Evolutionary conservation across 1,284 basidiomycete species (phyloP).

Genomic region (Xerocomus amazonicus): DNA sequence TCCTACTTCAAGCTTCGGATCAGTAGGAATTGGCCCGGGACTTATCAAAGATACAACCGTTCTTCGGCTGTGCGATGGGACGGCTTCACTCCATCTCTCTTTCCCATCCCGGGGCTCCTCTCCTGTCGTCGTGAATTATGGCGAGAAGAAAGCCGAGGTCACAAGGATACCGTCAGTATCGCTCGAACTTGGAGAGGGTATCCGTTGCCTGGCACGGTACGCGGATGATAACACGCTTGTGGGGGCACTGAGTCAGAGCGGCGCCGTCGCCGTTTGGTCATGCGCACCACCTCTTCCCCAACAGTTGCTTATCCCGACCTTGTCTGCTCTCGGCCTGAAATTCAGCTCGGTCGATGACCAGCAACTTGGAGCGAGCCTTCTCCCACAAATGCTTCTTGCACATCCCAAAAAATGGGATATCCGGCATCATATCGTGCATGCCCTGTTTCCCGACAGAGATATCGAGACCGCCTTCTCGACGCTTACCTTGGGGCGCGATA

Average conservation of each 20-base stretch:
- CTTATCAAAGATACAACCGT: slow-evolving; percentile 20
- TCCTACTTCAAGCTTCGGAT: slow-evolving; percentile 6
- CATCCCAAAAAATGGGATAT: slow-evolving; percentile 24
- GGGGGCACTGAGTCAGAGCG: slow-evolving; percentile 25
- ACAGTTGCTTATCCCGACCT: slow-evolving; percentile 17
- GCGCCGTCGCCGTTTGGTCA: slow-evolving; percentile 29
- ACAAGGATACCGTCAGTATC: slow-evolving; percentile 12
- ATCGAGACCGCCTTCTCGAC: slow-evolving; percentile 43
- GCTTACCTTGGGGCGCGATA: slow-evolving; percentile 42
- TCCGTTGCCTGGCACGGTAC: slow-evolving; percentile 20
- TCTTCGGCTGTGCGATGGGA: slow-evolving; percentile 25
- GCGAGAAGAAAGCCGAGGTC: slow-evolving; percentile 9
- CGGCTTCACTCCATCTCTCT: slow-evolving; percentile 25
- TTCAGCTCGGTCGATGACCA: slow-evolving; percentile 4
- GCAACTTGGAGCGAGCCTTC: slow-evolving; percentile 5
- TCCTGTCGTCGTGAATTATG: slow-evolving; percentile 7
- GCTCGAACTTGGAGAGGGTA: slow-evolving; percentile 16
- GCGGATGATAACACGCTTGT: slow-evolving; percentile 17
- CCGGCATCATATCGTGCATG: slow-evolving; percentile 12
- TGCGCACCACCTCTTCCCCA: slow-evolving; percentile 27
- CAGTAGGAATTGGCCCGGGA: slow-evolving; percentile 11
- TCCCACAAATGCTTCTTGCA: slow-evolving; percentile 30
- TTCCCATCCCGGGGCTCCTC: slow-evolving; percentile 20
- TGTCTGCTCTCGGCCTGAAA: slow-evolving; percentile 27
- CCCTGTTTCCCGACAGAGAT: slow-evolving; percentile 23